Base-by-base conservation (phyloP, 225 moss, liverwort and hornwort species). In the Neckera pumila region DNA sequence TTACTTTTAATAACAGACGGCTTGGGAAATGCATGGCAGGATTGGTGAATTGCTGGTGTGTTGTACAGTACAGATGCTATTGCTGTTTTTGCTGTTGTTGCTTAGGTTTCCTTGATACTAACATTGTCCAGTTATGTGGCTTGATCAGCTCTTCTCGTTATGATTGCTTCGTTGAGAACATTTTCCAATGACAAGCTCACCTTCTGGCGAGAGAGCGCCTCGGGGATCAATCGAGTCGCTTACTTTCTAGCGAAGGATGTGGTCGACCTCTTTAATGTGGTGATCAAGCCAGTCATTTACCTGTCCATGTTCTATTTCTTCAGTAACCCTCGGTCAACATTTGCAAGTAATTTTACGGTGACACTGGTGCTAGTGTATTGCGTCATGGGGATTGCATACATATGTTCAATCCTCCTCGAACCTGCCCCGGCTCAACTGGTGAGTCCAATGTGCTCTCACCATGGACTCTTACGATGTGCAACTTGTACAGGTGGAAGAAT, bases 261-360 rank as follows among this genome's bases (percentile, higher is more conserved):
- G 64, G 93, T 96, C 84, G 98, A 98, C 89, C 95, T 94, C 80
- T 98, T 97, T 67, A 96, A 96, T 84, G 94, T 95, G 42, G 58
- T 98, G 62, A 86, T 97, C 78, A 98, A 97, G 91, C 98, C 98
- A n/a, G 84, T 95, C 63, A 94, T 98, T 45, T 98, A 95, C 84
- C 95, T 98, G 36, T 96, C 95, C 75, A 97, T 97, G 95, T 98
- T 98, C 74, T 98, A 95, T 69, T 98, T 96, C 92, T 97, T 95
- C 94, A 97, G 96, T 73, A 92, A 95, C 80, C 98, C 98, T 25
- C 96, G 98, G 53, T 96, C 98, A 66, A 91, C 96, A 36, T 95
- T 98, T 81, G 73, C 87, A 40, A 90, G 93, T 76, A 97, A 96
- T 76, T 97, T 94, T 81, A 84, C 91, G 6, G 92, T 94, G 87